phyloP scores from a whole-genome alignment of 345 rosid genomes.

The Heritiera fomes region DNA sequence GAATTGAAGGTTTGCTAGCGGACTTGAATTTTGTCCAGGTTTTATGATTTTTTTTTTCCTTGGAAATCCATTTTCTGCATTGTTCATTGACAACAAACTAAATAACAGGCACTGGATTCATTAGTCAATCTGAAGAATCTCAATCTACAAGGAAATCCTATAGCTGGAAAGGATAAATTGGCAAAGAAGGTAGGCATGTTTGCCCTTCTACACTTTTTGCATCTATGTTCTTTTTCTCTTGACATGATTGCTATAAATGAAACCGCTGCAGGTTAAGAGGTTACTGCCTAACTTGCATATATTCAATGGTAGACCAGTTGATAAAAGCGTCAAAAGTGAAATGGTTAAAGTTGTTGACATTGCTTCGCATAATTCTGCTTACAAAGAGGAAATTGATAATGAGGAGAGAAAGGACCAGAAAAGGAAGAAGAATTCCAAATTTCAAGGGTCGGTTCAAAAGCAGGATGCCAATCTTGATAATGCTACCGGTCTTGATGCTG shows the following conservation, averaged over 20 bases:
- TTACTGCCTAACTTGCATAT: conserved; percentile 59
- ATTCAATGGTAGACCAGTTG: conserved; percentile 72
- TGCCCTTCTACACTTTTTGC: background rate
- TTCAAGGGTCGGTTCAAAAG: conserved; percentile 14
- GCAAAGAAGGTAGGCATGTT: conserved; percentile 56
- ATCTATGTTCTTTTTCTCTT: conserved; percentile 3
- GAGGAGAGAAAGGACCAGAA: conserved; percentile 24
- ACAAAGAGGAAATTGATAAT: conserved; percentile 27
- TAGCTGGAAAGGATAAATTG: conserved; percentile 66
- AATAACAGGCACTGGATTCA: conserved; percentile 61
- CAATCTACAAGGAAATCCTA: conserved; percentile 80
- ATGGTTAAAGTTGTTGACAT: conserved; percentile 30
- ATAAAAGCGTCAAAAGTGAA: conserved; percentile 38
- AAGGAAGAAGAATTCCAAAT: conserved; percentile 33
- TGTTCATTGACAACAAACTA: conserved; percentile 2
- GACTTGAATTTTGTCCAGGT: background rate
- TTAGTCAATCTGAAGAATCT: conserved; percentile 62
- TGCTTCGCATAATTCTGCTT: conserved; percentile 17
- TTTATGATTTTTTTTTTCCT: conserved; percentile 16
- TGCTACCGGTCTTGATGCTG: conserved; percentile 7
- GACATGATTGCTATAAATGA: background rate
- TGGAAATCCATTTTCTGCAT: background rate
- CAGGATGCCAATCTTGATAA: conserved; percentile 15
- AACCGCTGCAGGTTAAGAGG: conserved; percentile 51
- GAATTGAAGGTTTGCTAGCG: conserved; percentile 63